Evolutionary conservation across 208 protist species (phyloP).

Genomic region (Wallacemonas sp.): DNA sequence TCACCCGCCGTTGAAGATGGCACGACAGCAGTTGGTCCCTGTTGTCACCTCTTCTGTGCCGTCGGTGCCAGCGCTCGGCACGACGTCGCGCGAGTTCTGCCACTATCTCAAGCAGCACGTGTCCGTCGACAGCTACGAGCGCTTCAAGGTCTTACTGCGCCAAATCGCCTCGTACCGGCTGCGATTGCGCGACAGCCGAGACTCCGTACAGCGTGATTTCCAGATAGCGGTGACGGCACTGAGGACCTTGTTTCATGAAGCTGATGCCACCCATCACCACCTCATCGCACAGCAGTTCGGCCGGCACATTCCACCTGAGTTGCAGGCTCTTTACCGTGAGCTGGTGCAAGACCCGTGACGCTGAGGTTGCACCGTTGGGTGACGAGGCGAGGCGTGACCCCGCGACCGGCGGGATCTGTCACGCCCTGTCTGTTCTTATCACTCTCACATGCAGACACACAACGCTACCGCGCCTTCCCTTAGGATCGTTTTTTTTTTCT

Average conservation of each 20-base stretch:
- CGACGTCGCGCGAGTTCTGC: slow-evolving; percentile 81
- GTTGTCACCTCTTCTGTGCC: neutral
- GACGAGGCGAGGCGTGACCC: no score
- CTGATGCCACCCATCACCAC: slow-evolving; percentile 21
- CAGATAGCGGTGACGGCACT: slow-evolving; percentile 20
- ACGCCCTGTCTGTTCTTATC: neutral
- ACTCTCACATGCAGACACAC: neutral
- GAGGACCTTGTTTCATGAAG: slow-evolving; percentile 37
- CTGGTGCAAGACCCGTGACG: no score
- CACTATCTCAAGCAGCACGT: slow-evolving; percentile 70
- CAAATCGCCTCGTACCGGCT: slow-evolving; percentile 43
- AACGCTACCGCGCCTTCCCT: no score
- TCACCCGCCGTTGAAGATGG: neutral
- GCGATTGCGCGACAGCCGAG: slow-evolving; percentile 7
- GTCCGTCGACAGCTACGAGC: slow-evolving; percentile 39
- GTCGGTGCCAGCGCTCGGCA: slow-evolving; percentile 19
- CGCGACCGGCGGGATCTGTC: no score
- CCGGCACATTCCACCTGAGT: slow-evolving; percentile 72
- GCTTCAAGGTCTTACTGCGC: slow-evolving; percentile 52
- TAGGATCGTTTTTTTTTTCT: neutral
- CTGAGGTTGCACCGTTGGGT: no score
- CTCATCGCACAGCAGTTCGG: slow-evolving; percentile 54
- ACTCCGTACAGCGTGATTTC: slow-evolving; percentile 12
- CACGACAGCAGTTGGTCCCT: neutral
- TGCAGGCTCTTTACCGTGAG: slow-evolving; percentile 51